Evolutionary conservation across 805 yeast genomes (phyloP), one percentile per base, ranked within the genome.

Genomic region (Yueomyces sp.): DNA sequence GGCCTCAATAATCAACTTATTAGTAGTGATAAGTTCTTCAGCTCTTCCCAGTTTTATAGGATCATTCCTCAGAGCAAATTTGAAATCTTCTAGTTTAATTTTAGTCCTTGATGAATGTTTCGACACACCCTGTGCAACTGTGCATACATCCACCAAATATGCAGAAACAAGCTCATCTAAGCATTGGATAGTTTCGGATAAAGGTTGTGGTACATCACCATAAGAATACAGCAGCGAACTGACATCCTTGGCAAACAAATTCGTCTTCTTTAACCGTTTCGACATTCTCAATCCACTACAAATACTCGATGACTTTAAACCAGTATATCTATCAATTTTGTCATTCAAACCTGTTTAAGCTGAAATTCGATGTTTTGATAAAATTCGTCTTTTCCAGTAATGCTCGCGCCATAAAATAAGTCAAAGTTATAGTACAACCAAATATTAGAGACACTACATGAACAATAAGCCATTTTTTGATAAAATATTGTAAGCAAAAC

Each of bases 151-250:
- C 3, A 74, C 70, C 37, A 82, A 59, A 56, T 81, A 83, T 37
- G 74, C 75, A 8, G 79, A 73, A 7, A 82, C 69, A 4, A 81
- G 67, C 48, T 82, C 90, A 51, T 82, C 90, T 32, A 82, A 55
- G 3, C 76, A 73, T 33, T 77, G 76, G 1, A 79, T 76, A 0
- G 85, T 77, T 45, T 80, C 85, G 9, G 74, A 70, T 39, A 76
- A 66, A 1, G 90, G 90, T 39, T 76, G 69, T n/a, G 73, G 62
- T 2, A 74, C 79, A 53, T 82, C 90, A 1, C 90, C 90, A 57
- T 72, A 81, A 0, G 87, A 87, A 50, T 76, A 82, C 44, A 82
- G 59, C 41, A 82, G 57, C 0, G 82, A 70, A 49, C 74, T 72
- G 32, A 79, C 64, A 47, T 76, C 79, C 39, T 66, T 68, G 4